Evolutionary conservation across 768 basidiomycete species (phyloP).

Genomic region (Termitomyces sp.): DNA sequence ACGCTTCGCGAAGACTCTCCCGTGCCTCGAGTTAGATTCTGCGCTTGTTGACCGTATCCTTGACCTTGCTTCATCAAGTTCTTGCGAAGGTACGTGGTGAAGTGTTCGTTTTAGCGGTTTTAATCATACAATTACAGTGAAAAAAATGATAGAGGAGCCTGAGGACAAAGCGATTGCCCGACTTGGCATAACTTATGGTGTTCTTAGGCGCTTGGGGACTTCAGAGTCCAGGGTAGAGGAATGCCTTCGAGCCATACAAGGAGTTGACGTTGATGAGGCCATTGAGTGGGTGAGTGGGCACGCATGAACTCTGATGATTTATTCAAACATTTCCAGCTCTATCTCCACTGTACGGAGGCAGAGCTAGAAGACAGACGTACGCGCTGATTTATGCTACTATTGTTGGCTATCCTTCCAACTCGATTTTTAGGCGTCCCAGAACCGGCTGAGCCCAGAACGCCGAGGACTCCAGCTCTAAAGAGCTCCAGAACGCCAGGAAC

Average conservation of each 20-base stretch:
- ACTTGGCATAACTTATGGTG: constrained; percentile 79
- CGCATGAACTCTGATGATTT: not conserved
- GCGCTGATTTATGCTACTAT: constrained; percentile 1
- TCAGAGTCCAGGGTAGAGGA: constrained; percentile 63
- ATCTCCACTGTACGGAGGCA: constrained; percentile 58
- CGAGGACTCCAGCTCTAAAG: constrained; percentile 12
- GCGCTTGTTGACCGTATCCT: constrained; percentile 59
- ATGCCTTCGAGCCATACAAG: constrained; percentile 63
- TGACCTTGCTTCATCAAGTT: constrained; percentile 40
- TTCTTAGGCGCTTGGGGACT: constrained; percentile 77
- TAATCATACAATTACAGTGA: constrained; percentile 24
- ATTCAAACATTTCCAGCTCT: constrained; percentile 45
- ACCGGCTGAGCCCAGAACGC: constrained; percentile 17
- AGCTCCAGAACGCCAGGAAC: constrained; percentile 27
- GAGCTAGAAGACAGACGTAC: constrained; percentile 49
- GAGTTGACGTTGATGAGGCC: constrained; percentile 83
- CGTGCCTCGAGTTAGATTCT: constrained; percentile 61
- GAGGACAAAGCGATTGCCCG: constrained; percentile 72
- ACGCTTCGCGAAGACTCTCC: constrained; percentile 63
- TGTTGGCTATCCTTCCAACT: not conserved
- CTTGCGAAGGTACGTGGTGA: constrained; percentile 28
- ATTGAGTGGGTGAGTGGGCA: constrained; percentile 76
- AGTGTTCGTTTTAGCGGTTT: constrained; percentile 9
- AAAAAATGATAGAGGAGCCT: constrained; percentile 45
- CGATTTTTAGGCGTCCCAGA: constrained; percentile 3